These are phyloP conservation scores for Xenoacremonium recifei DNA, from an alignment of 2,329 filamentous ascomycete genomes.

Conservation along the genomic window DNA sequence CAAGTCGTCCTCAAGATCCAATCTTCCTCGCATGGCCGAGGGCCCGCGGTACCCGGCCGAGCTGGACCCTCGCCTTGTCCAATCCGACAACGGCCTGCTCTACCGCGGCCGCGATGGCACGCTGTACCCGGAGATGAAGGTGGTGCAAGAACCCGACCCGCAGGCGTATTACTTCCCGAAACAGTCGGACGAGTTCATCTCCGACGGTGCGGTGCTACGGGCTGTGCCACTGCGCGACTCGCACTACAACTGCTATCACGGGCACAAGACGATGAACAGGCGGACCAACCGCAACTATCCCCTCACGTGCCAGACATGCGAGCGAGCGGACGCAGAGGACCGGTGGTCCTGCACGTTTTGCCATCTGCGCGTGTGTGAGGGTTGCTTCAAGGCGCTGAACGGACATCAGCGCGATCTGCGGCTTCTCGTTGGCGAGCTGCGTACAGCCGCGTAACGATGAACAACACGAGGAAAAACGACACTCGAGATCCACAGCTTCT, in stretches of 20 bases:
- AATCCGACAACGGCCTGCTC: slow-evolving; percentile 31
- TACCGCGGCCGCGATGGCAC: slow-evolving; percentile 39
- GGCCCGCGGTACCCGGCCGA: slow-evolving; percentile 23
- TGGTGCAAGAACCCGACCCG: slow-evolving; percentile 32
- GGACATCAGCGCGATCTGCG: slow-evolving; percentile 41
- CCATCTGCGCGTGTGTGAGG: slow-evolving; percentile 49
- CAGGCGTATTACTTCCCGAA: slow-evolving; percentile 37
- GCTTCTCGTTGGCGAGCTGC: slow-evolving; percentile 35
- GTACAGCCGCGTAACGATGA: background rate
- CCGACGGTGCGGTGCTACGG: slow-evolving; percentile 37
- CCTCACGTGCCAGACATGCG: slow-evolving; percentile 54
- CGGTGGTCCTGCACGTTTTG: slow-evolving; percentile 51
- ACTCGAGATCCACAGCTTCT: background rate
- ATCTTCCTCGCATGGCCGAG: slow-evolving; percentile 14
- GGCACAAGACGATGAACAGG: slow-evolving; percentile 47
- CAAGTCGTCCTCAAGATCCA: slow-evolving; percentile 29
- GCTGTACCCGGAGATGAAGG: slow-evolving; percentile 41
- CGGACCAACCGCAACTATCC: slow-evolving; percentile 49
- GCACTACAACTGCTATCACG: slow-evolving; percentile 46
- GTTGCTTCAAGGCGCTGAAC: slow-evolving; percentile 43
- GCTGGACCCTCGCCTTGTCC: slow-evolving; percentile 30
- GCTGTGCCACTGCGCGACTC: slow-evolving; percentile 43
- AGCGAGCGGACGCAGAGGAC: slow-evolving; percentile 41
- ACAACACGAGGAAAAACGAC: too few species aligned
- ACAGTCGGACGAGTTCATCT: slow-evolving; percentile 25